A percentile compares a stretch with the other conserved stretches of the same genome.
Conservation (phyloP, 768 basidiomycete species). For the Leccinum uliginosum region DNA sequence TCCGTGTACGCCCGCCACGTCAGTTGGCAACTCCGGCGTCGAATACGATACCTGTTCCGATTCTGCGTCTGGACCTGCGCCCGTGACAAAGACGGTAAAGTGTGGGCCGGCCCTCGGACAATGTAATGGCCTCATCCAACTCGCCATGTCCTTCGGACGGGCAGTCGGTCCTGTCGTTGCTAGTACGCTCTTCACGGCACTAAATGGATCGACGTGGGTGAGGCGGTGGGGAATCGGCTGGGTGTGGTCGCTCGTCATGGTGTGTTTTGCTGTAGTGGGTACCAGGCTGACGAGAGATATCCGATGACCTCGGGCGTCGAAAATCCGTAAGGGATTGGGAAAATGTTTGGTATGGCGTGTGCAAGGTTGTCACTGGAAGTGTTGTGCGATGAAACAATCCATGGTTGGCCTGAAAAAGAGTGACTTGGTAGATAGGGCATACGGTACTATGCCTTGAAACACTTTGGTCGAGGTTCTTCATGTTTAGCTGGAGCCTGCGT, state of each 20-base stretch:
- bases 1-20: neutral
- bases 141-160: constrained; percentile 51
- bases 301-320: neutral
- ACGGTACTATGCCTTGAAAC: neutral
- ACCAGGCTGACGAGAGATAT: constrained; percentile 6
- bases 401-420: neutral
- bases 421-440: neutral
- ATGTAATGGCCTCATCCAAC: constrained; percentile 53
- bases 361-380: neutral
- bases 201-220: constrained; percentile 13
- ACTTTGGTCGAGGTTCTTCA: too few relatives aligned
- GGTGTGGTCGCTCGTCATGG: constrained; percentile 18
- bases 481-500: neutral
- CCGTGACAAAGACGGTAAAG: neutral
- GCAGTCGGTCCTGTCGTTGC: constrained; percentile 52
- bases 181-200: constrained; percentile 27
- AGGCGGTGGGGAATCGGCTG: constrained; percentile 4
- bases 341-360: neutral
- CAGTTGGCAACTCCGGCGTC: neutral
- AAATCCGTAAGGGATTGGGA: neutral
- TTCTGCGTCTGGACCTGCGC: neutral
- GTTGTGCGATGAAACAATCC: neutral
- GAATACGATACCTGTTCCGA: neutral
- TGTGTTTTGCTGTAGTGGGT: constrained; percentile 5
- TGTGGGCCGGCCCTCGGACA: neutral